Evolutionary conservation across 768 basidiomycete genomes (phyloP).

Genomic region (Boletus coccyginus): DNA sequence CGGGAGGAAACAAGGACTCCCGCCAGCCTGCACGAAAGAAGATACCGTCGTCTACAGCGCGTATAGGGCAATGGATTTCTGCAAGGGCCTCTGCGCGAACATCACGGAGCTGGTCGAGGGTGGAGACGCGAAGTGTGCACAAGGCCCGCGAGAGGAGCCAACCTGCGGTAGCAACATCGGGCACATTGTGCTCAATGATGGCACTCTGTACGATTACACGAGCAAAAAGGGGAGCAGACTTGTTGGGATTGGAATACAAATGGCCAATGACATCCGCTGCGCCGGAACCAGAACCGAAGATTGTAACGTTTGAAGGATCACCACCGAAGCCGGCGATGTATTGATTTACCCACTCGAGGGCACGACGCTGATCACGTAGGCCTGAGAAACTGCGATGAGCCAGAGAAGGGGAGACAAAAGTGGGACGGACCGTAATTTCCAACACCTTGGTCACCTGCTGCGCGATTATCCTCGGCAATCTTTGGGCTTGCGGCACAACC

Average conservation of each 20-base stretch:
- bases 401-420: neutral
- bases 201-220: slow-evolving; percentile 78
- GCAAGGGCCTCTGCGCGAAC: slow-evolving; percentile 57
- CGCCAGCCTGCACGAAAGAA: slow-evolving; percentile 67
- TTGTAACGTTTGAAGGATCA: slow-evolving; percentile 48
- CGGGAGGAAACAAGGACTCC: slow-evolving; percentile 38
- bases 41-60: slow-evolving; percentile 65
- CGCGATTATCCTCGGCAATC: slow-evolving; percentile 64
- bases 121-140: slow-evolving; percentile 50
- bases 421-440: slow-evolving; percentile 68
- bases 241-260: slow-evolving; percentile 62
- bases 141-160: slow-evolving; percentile 67
- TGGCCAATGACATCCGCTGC: slow-evolving; percentile 59
- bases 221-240: slow-evolving; percentile 57
- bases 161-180: slow-evolving; percentile 57
- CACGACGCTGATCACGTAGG: slow-evolving; percentile 60
- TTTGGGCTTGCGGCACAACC: slow-evolving; percentile 70
- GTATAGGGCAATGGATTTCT: slow-evolving; percentile 45
- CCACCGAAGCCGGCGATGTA: slow-evolving; percentile 67
- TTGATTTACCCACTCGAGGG: slow-evolving; percentile 61
- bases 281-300: slow-evolving; percentile 42
- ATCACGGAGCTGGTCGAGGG: slow-evolving; percentile 61
- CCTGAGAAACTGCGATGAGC: slow-evolving; percentile 35
- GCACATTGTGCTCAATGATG: slow-evolving; percentile 58
- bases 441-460: slow-evolving; percentile 63